Percentiles rank a stretch among this genome's conserved stretches.
Evolutionary conservation across 805 yeast species (phyloP).

Genomic region (Barnettozyma salicaria): DNA sequence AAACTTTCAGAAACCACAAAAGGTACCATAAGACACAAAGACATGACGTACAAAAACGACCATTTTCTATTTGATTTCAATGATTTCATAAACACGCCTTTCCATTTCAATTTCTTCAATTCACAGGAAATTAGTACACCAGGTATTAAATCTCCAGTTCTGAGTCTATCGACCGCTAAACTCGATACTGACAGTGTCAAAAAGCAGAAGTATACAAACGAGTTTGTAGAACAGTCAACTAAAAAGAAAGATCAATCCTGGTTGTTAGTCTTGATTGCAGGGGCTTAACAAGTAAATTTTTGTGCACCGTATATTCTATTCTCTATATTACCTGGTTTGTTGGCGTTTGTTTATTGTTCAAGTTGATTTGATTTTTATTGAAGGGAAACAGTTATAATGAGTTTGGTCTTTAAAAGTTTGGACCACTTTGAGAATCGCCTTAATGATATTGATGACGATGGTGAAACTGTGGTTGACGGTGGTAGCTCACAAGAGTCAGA

Average conservation of each 20-base stretch:
- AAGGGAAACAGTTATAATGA: neutral
- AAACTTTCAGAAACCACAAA: neutral
- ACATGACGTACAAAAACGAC: constrained; percentile 20
- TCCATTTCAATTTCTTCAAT: constrained; percentile 13
- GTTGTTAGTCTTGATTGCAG: constrained; percentile 23
- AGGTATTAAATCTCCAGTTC: no score
- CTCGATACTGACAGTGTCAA: neutral
- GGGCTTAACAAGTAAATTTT: constrained; percentile 19
- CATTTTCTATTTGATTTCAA: constrained; percentile 16
- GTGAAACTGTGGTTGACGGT: neutral
- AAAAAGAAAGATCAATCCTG: constrained; percentile 23
- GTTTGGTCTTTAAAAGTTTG: neutral
- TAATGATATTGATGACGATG: neutral
- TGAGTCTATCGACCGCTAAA: no score
- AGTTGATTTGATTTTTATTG: neutral
- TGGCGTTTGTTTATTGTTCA: neutral
- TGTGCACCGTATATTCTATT: neutral
- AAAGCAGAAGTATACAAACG: constrained; percentile 3
- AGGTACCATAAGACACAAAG: neutral
- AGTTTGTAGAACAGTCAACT: constrained; percentile 1
- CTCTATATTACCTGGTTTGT: neutral
- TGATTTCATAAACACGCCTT: constrained; percentile 20
- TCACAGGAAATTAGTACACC: no score
- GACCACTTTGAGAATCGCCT: neutral
- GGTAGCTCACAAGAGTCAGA: neutral